Conservation (phyloP, 768 basidiomycete genomes). For the Tylopilus felleus region DNA sequence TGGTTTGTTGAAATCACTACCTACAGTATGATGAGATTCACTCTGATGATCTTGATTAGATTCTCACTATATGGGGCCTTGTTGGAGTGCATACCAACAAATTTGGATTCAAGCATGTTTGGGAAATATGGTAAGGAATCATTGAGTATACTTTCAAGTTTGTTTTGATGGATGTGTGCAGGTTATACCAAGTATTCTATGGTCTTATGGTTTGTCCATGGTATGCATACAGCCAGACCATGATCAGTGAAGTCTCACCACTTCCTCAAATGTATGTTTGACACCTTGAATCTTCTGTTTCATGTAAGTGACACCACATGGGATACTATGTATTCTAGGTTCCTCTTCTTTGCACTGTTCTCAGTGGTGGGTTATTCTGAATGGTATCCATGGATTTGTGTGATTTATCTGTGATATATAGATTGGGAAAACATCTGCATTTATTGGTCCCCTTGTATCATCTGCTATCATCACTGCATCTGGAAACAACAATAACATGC, state of each 20-base stretch:
- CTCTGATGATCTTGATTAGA: conserved; percentile 33
- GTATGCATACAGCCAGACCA: conserved; percentile 80
- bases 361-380: conserved; percentile 49
- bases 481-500: conserved; percentile 68
- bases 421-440: conserved; percentile 74
- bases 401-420: conserved; percentile 17
- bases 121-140: conserved; percentile 63
- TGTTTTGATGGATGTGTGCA: conserved; percentile 21
- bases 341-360: conserved; percentile 73
- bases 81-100: conserved; percentile 70
- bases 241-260: conserved; percentile 79
- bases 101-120: conserved; percentile 80
- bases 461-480: conserved; percentile 71
- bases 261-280: conserved; percentile 61
- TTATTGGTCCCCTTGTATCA: conserved; percentile 73
- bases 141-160: neutral
- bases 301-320: neutral
- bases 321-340: conserved; percentile 41
- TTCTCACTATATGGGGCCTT: conserved; percentile 71
- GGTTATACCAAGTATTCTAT: conserved; percentile 69
- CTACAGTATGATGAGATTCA: neutral
- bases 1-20: conserved; percentile 38
- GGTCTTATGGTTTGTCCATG: conserved; percentile 75
- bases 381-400: neutral
- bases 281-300: neutral